phyloP scores from a whole-genome alignment of 768 basidiomycete species.

The Rhizopogon sp. region DNA sequence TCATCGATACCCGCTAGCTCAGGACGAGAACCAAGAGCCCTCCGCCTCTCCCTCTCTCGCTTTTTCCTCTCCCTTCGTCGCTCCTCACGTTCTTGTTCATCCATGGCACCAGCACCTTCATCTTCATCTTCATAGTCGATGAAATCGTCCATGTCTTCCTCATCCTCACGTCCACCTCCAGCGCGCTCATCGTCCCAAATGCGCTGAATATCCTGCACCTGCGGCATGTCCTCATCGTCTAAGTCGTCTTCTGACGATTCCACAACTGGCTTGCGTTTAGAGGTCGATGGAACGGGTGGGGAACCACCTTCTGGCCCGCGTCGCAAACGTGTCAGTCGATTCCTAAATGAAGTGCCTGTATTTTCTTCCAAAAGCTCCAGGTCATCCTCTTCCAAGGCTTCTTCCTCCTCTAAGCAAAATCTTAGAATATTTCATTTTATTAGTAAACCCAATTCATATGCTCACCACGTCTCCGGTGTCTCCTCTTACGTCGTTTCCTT shows the following conservation, averaged over 20 bases:
- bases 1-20: slow-evolving; percentile 79
- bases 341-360: slow-evolving; percentile 75
- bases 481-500: slow-evolving; percentile 63
- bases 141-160: slow-evolving; percentile 69
- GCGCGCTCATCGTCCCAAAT: slow-evolving; percentile 76
- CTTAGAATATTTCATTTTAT: slow-evolving; percentile 7
- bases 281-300: slow-evolving; percentile 56
- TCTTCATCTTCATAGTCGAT: slow-evolving; percentile 78
- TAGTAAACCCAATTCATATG: slow-evolving; percentile 8
- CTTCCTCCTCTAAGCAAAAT: slow-evolving; percentile 45
- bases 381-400: slow-evolving; percentile 81
- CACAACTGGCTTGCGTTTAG: slow-evolving; percentile 52
- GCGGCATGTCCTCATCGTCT: slow-evolving; percentile 46
- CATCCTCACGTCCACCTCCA: slow-evolving; percentile 41
- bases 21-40: slow-evolving; percentile 58
- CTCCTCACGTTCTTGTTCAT: slow-evolving; percentile 74
- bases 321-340: slow-evolving; percentile 69
- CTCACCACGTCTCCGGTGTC: slow-evolving; percentile 52
- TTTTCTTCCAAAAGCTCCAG: slow-evolving; percentile 82
- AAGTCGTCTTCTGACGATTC: slow-evolving; percentile 80
- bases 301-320: slow-evolving; percentile 72
- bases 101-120: slow-evolving; percentile 75
- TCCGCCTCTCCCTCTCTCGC: slow-evolving; percentile 61
- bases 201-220: slow-evolving; percentile 56
- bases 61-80: slow-evolving; percentile 60